Conservation (phyloP, 2,329 filamentous ascomycete species). For the Pseudohalonectria lignicola region DNA sequence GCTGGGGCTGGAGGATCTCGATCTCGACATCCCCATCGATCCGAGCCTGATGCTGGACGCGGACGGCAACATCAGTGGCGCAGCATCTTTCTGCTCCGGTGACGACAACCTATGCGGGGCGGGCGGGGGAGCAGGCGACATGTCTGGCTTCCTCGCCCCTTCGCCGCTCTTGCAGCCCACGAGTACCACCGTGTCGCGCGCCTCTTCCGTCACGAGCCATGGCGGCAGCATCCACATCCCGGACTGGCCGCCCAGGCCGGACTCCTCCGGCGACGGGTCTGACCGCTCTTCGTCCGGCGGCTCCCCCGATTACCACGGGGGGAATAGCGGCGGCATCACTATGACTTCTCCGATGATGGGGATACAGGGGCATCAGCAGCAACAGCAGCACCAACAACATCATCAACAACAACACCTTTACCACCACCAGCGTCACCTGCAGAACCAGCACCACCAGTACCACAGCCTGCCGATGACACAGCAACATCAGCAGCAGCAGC, state of each 20-base stretch:
- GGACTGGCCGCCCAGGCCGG: not conserved
- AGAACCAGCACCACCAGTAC: not conserved
- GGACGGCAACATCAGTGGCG: conserved; percentile 1
- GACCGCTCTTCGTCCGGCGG: not conserved
- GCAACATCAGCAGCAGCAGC: conserved; percentile 1
- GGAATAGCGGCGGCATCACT: too few relatives aligned
- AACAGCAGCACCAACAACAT: not conserved
- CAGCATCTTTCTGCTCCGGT: conserved; percentile 4
- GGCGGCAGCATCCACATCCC: not conserved
- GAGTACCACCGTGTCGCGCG: not conserved
- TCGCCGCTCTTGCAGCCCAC: not conserved
- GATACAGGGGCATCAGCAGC: not conserved
- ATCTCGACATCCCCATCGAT: conserved; percentile 2
- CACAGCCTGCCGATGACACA: not conserved
- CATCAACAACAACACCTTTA: not conserved
- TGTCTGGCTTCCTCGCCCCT: conserved; percentile 3
- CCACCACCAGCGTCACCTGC: not conserved
- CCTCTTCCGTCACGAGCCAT: conserved; percentile 1
- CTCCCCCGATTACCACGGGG: too few relatives aligned
- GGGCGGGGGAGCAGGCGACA: not conserved
- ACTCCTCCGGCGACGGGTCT: not conserved
- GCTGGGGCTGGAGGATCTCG: conserved; percentile 1
- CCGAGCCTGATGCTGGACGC: conserved; percentile 2
- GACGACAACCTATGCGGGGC: not conserved
- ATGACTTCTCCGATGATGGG: too few relatives aligned